Evolutionary conservation across 129 eudicot species (phyloP), one percentile per base, ranked within the genome.

Genomic region (Erigeron canadensis): DNA sequence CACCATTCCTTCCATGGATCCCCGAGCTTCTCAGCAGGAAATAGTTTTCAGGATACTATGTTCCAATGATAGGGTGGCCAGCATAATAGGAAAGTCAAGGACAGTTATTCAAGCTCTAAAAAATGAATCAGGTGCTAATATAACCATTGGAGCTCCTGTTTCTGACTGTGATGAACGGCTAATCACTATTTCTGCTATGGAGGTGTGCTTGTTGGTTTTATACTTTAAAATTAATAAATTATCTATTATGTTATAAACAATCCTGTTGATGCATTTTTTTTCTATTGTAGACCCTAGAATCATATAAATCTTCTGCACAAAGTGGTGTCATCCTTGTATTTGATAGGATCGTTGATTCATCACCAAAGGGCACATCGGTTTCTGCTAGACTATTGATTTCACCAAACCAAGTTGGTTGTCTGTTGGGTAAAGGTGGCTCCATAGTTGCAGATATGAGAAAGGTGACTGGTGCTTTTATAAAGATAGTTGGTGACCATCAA

Each of bases 341-440:
- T 72, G 79, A 67, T 56, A 75, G 80, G 72, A 79, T 69, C 54
- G 70, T 60, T 37, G 87, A 81, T 76, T 56, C 75, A 16, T 68
- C 84, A 69, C 63, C 82, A 65, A 76, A 34, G 57, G 83, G 85
- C 17, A 41, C 77, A 15, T 73, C 69, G 38, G 41, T 85, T 67
- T 42, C 75, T 48, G 91, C 91, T 64, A 81, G 81, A 59, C 64
- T 93, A 51, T 67, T 84, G 69, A 88, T 89, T n/a, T 76, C 89
- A 51, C 70, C 82, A 13, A 80, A 72, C 72, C 95, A 89, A 79
- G 83, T 84, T 71, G 98, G 98, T 44, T 89, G 98, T 83, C 69
- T 93, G 76, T 65, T 93, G 83, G 96, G 98, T 28, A 93, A 87
- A 84, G 95, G 96, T 58, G 96, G 98, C 4, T 76, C 91, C 50